phyloP scores from a whole-genome alignment of 345 rosid species.

The Passiflora organensis region DNA sequence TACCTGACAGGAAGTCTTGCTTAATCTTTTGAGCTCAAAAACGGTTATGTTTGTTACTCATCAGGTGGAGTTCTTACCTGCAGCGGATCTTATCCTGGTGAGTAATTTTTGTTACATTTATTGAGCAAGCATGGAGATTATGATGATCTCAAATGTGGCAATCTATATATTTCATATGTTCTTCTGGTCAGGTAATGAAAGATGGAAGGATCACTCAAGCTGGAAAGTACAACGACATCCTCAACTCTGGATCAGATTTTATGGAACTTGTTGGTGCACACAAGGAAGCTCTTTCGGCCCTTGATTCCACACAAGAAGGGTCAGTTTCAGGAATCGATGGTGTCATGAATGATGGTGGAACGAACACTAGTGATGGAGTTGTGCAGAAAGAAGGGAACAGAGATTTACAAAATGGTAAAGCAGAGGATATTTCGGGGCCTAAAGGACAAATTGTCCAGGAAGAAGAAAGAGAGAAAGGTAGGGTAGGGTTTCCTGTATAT shows the following conservation, averaged over 20 bases:
- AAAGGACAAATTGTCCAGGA: conserved; percentile 66
- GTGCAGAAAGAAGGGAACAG: conserved; percentile 27
- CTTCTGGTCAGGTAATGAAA: conserved; percentile 59
- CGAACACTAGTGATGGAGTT: conserved; percentile 12
- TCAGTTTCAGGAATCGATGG: conserved; percentile 23
- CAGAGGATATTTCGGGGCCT: conserved; percentile 29
- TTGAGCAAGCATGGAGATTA: too few species aligned
- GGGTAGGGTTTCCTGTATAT: conserved; percentile 56
- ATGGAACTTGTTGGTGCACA: conserved; percentile 80
- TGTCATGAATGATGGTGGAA: conserved; percentile 14
- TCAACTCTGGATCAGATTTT: conserved; percentile 58
- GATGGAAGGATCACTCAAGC: conserved; percentile 71
- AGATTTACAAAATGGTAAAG: conserved; percentile 30
- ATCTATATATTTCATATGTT: not conserved
- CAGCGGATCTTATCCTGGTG: conserved; percentile 64
- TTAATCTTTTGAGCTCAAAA: conserved; percentile 42
- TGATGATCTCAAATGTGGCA: not conserved
- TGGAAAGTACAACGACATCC: conserved; percentile 63
- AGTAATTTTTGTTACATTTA: conserved; percentile 14
- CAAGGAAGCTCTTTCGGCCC: conserved; percentile 47
- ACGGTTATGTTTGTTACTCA: conserved; percentile 65
- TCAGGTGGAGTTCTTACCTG: conserved; percentile 57
- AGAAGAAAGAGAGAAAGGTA: conserved; percentile 83
- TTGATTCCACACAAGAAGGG: conserved; percentile 40
- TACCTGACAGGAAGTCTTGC: conserved; percentile 44